Percentiles rank a stretch among this genome's conserved stretches.
Conservation (phyloP, 441 rosid genomes). For the Codiaeum variegatum region DNA sequence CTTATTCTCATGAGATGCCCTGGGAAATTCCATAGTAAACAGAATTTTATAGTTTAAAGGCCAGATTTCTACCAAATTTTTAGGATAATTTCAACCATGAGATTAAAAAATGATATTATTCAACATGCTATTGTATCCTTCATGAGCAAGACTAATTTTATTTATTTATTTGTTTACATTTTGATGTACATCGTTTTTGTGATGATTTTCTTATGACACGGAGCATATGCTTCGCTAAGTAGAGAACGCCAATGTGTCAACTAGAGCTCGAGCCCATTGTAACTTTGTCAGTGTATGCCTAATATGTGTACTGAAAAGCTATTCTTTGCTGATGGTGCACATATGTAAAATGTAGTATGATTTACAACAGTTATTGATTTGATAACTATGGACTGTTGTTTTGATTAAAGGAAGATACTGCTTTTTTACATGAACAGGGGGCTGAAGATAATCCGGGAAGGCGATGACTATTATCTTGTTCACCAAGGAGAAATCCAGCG, state of each 20-base stretch:
- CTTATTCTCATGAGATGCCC: too few relatives aligned
- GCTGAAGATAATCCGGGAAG: slow-evolving; percentile 52
- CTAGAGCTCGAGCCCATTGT: not conserved
- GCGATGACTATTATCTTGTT: slow-evolving; percentile 39
- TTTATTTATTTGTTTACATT: not conserved
- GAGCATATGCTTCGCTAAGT: not conserved
- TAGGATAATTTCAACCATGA: not conserved
- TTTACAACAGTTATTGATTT: not conserved
- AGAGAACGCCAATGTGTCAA: not conserved
- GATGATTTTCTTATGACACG: not conserved
- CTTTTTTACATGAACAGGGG: slow-evolving; percentile 31
- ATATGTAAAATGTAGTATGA: not conserved
- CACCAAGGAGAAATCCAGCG: slow-evolving; percentile 51
- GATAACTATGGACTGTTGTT: not conserved
- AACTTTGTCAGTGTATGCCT: not conserved
- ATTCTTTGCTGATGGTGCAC: not conserved
- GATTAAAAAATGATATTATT: not conserved
- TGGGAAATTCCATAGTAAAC: not conserved
- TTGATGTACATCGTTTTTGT: not conserved
- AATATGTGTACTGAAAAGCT: not conserved
- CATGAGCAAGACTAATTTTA: not conserved
- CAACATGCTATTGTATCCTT: not conserved
- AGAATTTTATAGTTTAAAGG: not conserved
- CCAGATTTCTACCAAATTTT: not conserved
- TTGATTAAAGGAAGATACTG: not conserved